Evolutionary conservation across 306 rosid species (phyloP).

Genomic region (Castanopsis chinensis): DNA sequence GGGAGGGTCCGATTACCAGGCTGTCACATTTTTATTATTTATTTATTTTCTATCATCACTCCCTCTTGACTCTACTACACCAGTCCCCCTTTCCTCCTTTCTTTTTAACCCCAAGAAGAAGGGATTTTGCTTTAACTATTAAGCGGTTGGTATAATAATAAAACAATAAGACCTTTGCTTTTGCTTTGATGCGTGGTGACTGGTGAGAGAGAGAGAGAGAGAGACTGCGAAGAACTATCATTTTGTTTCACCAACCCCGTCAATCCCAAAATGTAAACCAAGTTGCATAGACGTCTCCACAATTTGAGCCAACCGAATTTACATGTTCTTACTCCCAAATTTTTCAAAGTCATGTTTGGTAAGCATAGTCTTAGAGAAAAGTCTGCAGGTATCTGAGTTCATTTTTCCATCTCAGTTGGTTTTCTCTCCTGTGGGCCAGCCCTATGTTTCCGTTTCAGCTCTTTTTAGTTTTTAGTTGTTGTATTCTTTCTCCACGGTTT

Average conservation of each 20-base stretch:
- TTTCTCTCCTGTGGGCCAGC: conserved; percentile 22
- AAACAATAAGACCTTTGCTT: no score
- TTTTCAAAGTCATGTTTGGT: background rate
- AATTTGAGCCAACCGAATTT: background rate
- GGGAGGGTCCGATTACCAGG: conserved; percentile 27
- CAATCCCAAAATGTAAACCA: background rate
- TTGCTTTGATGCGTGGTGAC: conserved; percentile 1
- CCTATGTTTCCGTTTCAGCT: background rate
- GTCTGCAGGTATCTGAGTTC: background rate
- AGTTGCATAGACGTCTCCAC: background rate
- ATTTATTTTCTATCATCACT: conserved; percentile 5
- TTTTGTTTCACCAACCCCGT: conserved; percentile 24
- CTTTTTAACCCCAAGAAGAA: conserved; percentile 17
- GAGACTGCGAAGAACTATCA: conserved; percentile 8
- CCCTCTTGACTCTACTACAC: background rate
- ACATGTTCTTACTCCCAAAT: background rate
- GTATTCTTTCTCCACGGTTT: background rate
- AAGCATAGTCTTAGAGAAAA: background rate
- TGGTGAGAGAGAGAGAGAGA: background rate
- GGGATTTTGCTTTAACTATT: conserved; percentile 18
- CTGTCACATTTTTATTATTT: conserved; percentile 18
- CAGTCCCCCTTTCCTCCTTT: conserved; percentile 16
- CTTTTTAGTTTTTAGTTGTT: no score
- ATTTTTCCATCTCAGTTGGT: conserved; percentile 6
- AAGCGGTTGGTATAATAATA: conserved; percentile 17